Percentiles rank a stretch among this genome's conserved stretches.
phyloP scores from a whole-genome alignment of 768 basidiomycete genomes.

The Tephrocybe sp. region DNA sequence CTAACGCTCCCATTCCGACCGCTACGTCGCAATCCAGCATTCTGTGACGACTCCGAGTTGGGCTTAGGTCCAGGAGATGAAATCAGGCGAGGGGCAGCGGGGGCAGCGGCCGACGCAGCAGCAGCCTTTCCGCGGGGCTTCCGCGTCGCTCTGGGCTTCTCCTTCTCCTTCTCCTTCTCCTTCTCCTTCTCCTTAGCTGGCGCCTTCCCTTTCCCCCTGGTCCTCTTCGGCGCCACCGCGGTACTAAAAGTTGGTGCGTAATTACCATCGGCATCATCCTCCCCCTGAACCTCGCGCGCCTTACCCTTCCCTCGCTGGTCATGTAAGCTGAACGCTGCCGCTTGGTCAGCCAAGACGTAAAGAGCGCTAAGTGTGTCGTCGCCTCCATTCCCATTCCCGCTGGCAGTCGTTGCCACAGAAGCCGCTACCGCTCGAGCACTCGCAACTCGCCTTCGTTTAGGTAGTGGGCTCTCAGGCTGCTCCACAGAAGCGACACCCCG shows the following conservation, averaged over 20 bases:
- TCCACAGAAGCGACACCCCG: conserved; percentile 24
- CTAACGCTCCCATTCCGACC: not conserved
- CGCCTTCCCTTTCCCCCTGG: conserved; percentile 22
- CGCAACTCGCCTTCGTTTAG: conserved; percentile 32
- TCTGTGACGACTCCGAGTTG: too few relatives aligned
- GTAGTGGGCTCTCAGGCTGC: conserved; percentile 33
- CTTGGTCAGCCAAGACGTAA: conserved; percentile 76
- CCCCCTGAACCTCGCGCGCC: conserved; percentile 15
- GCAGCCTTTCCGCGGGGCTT: conserved; percentile 11
- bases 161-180: conserved; percentile 1
- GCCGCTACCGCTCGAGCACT: conserved; percentile 10
- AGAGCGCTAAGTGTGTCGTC: conserved; percentile 52
- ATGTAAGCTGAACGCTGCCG: conserved; percentile 49
- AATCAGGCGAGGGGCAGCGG: conserved; percentile 22
- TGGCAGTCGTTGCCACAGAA: not conserved
- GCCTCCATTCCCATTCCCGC: not conserved
- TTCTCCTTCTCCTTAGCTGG: conserved; percentile 18
- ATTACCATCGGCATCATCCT: conserved; percentile 6
- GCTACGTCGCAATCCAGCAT: too few relatives aligned
- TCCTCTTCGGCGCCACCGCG: conserved; percentile 4
- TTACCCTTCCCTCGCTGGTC: conserved; percentile 21
- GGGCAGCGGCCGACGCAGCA: not conserved
- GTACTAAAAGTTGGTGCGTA: not conserved
- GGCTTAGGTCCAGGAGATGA: conserved; percentile 20
- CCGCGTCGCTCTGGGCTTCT: conserved; percentile 12